Base-by-base conservation (phyloP, 352 stramenopile species). In the Blastocystis sp. region DNA sequence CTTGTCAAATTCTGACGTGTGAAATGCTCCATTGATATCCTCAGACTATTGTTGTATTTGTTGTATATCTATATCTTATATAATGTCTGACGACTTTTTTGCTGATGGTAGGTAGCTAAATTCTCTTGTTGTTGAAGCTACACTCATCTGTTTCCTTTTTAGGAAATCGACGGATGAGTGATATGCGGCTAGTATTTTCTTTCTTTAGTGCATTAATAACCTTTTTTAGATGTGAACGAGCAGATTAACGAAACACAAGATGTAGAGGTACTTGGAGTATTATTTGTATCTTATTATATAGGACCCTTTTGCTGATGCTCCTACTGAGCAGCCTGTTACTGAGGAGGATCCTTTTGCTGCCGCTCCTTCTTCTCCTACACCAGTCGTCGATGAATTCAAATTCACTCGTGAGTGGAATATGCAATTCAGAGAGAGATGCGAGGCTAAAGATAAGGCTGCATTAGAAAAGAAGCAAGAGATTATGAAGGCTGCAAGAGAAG, bases 11-110 rank as follows among this genome's bases (percentile, higher is more conserved):
- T 85, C 73, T 30, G 50, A n/a, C 47, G 73, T 85, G 73, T 37
- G 63, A 20, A 73, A 73, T 43, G 26, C 8, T 43, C 55, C 73
- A 45, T 13, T 45, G n/a, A 39, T 53, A 54, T 53, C 73, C 43
- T 34, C n/a, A 85, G n/a, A 47, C 30, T 54, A 66, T 85, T 68
- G 73, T 66, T 59, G 26, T 45, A 26, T 16, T 50, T n/a, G 6
- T 0, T 24, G 34, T 30, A 45, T 43, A 54, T 68, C 34, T 53
- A n/a, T 45, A n/a, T 50, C 18, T 45, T 53, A 66, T 47, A 39
- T 37, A 78, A 89, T 89, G 78, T 89, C 78, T 69, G 78, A 89
- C 64, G 78, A 89, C 55, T 89, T 89, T 76, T 89, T 89, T 69
- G 66, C 63, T 89, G 66, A 76, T 79, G 59, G 78, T 89, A 89